A percentile compares a stretch with the other conserved stretches of the same genome.
Evolutionary conservation across 2,329 filamentous ascomycete species (phyloP).

Genomic region (Colletotrichum viniferum): DNA sequence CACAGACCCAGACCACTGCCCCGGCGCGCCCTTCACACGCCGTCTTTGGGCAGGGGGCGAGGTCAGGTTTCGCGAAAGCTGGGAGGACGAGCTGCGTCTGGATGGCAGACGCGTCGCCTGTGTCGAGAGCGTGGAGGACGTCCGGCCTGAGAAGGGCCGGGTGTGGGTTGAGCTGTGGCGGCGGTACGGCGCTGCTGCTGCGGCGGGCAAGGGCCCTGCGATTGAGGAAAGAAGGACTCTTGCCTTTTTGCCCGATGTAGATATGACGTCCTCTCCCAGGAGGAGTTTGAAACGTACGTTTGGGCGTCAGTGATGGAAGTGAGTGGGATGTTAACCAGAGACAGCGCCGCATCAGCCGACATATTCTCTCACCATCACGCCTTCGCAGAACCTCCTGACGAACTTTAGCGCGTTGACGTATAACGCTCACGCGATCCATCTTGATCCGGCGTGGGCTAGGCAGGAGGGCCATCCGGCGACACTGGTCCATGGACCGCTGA

Average conservation of each 20-base stretch:
- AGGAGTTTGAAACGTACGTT: constrained; percentile 31
- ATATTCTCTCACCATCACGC: constrained; percentile 58
- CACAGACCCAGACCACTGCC: constrained; percentile 80
- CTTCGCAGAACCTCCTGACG: constrained; percentile 77
- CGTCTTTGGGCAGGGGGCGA: constrained; percentile 90
- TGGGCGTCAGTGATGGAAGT: neutral
- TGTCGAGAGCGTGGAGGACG: constrained; percentile 46
- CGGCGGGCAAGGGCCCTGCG: constrained; percentile 23
- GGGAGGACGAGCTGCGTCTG: constrained; percentile 35
- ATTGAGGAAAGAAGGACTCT: constrained; percentile 55
- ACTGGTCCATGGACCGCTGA: constrained; percentile 87
- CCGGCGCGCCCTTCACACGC: constrained; percentile 72
- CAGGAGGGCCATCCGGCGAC: constrained; percentile 76
- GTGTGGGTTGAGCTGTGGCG: constrained; percentile 58
- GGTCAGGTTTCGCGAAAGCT: constrained; percentile 55
- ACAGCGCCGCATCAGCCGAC: constrained; percentile 35
- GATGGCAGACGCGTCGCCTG: constrained; percentile 47
- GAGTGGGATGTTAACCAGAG: neutral
- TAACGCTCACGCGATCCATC: constrained; percentile 91
- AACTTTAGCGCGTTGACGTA: constrained; percentile 89
- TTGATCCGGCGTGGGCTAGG: constrained; percentile 73
- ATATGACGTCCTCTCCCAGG: constrained; percentile 17
- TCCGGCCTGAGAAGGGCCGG: constrained; percentile 37
- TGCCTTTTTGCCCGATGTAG: constrained; percentile 52
- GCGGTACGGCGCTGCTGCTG: constrained; percentile 38